A percentile compares a stretch with the other conserved stretches of the same genome.
Evolutionary conservation across 2,329 filamentous ascomycete species (phyloP).

Genomic region (Curvularia hawaiiensis): DNA sequence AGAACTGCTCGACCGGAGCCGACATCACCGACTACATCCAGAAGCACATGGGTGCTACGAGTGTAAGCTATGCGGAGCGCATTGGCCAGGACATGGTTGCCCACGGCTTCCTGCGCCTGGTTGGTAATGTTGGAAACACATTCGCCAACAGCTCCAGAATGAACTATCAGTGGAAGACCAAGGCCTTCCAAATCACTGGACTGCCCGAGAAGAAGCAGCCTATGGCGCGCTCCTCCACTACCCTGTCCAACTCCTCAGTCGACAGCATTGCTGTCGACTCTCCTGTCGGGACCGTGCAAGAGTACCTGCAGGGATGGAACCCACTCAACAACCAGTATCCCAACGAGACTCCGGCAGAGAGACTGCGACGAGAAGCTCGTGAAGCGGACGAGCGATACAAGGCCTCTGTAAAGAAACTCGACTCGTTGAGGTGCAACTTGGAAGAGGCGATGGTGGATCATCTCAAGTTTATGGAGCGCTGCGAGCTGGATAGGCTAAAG

Average conservation of each 20-base stretch:
- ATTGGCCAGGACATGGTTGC: slow-evolving; percentile 92
- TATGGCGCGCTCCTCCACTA: slow-evolving; percentile 75
- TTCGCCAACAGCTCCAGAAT: slow-evolving; percentile 98
- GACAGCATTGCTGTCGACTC: slow-evolving; percentile 69
- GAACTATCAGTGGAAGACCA: slow-evolving; percentile 96
- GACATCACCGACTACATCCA: slow-evolving; percentile 97
- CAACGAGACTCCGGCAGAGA: slow-evolving; percentile 90
- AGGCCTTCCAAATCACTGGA: slow-evolving; percentile 85
- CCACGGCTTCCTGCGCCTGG: slow-evolving; percentile 83
- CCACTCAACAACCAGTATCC: slow-evolving; percentile 86
- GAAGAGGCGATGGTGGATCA: slow-evolving; percentile 94
- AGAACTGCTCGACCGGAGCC: slow-evolving; percentile 87
- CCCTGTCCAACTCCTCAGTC: slow-evolving; percentile 53
- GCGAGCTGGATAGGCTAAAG: slow-evolving; percentile 93
- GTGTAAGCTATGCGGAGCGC: slow-evolving; percentile 86
- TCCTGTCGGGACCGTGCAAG: slow-evolving; percentile 81
- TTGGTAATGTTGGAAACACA: slow-evolving; percentile 92
- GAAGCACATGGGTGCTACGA: slow-evolving; percentile 81
- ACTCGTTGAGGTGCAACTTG: slow-evolving; percentile 89
- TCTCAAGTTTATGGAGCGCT: slow-evolving; percentile 94
- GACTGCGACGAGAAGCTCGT: slow-evolving; percentile 82
- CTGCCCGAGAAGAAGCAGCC: slow-evolving; percentile 85
- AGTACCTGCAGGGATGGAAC: slow-evolving; percentile 92
- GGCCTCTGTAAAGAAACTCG: slow-evolving; percentile 79
- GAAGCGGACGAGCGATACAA: slow-evolving; percentile 97